Base-by-base conservation (phyloP, 495 filamentous ascomycete genomes). In the Penicillium desertorum region DNA sequence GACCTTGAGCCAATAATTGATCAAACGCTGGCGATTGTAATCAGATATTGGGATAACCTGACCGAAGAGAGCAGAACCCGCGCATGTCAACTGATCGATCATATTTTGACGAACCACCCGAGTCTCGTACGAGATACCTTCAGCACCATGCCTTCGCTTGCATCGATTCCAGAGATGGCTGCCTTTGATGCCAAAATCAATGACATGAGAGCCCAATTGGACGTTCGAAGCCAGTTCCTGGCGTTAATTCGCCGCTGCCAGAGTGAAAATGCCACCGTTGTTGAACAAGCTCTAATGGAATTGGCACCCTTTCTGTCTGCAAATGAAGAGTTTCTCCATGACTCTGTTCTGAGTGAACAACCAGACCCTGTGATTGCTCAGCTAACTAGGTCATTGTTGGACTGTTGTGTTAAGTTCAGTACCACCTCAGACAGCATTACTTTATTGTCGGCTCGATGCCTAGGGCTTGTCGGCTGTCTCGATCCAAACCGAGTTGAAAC, bases 401-500 rank as follows among this genome's bases (percentile, higher is more conserved):
- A 98, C 67, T 90, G 88, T 44, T 86, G 83, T 51, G 82, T 92
- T 45, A 88, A 87, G 58, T 93, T 91, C 67, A 89, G 85, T 54
- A 83, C 85, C 48, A 82, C 78, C 27, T 81, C 87, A 43, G 64
- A 78, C 12, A 79, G 81, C 22, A 89, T 96, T 41, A 78, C 86
- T 51, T 72, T 82, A n/a, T 76, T 95, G 25, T 88, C 88, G 48
- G 86, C 89, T 19, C 83, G 84, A 62, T 92, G 90, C 57, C 71
- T 98, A 27, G 94, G 94, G 10, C 79, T 94, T 39, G 84, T 98
- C 45, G 94, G 94, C 19, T 96, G 91, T 62, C 74, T 98, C 22
- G 94, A 98, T 73, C 87, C 94, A 12, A 96, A 96, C 65, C 82
- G 88, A 51, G 82, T 97, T 16, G 94, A 99, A 60, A 82, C 86